phyloP scores from a whole-genome alignment of 805 yeast species.

The Candida nitratophila region DNA sequence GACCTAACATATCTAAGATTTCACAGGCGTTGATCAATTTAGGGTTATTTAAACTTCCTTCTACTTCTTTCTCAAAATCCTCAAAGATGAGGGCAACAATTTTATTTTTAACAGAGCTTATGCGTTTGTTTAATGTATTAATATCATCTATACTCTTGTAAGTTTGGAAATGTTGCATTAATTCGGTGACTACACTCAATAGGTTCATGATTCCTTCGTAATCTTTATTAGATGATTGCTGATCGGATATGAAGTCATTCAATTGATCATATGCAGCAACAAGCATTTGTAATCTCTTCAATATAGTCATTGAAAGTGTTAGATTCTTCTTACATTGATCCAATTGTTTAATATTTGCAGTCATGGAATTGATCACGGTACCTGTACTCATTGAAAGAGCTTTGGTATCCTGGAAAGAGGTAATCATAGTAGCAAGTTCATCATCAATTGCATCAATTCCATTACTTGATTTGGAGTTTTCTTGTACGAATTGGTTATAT shows the following conservation, averaged over 20 bases:
- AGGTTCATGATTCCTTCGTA: slow-evolving; percentile 52
- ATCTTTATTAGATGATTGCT: slow-evolving; percentile 17
- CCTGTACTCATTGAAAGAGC: slow-evolving; percentile 49
- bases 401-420: slow-evolving; percentile 41
- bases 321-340: slow-evolving; percentile 82
- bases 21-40: slow-evolving; percentile 58
- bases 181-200: slow-evolving; percentile 65
- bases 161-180: slow-evolving; percentile 65
- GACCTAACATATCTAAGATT: slow-evolving; percentile 59
- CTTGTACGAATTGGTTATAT: slow-evolving; percentile 19
- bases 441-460: slow-evolving; percentile 18
- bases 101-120: slow-evolving; percentile 50
- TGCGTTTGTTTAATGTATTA: slow-evolving; percentile 53
- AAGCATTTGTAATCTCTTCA: slow-evolving; percentile 83
- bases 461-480: slow-evolving; percentile 13
- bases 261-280: slow-evolving; percentile 66
- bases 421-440: slow-evolving; percentile 34
- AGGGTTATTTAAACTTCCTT: slow-evolving; percentile 26
- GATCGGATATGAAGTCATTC: slow-evolving; percentile 33
- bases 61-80: slow-evolving; percentile 56
- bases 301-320: slow-evolving; percentile 75
- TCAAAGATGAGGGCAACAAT: slow-evolving; percentile 63
- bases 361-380: slow-evolving; percentile 56
- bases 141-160: slow-evolving; percentile 81
- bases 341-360: slow-evolving; percentile 66